Base-by-base conservation (phyloP, 345 rosid genomes). In the Populus davidiana region DNA sequence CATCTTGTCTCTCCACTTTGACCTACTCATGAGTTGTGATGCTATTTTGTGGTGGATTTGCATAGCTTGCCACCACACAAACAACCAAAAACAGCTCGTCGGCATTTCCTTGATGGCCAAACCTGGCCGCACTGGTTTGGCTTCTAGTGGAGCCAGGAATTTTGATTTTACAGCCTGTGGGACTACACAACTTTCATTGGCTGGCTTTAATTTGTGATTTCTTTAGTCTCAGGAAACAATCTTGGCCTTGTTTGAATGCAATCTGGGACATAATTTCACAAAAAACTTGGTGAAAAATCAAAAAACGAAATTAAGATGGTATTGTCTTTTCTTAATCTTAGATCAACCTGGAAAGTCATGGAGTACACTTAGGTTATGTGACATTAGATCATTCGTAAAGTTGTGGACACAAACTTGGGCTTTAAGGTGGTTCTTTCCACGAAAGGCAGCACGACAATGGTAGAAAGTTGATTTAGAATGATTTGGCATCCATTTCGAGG, bases 81-180 rank as follows among this genome's bases (percentile, higher is more conserved):
- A 31, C 77, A 72, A 44, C 73, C 10, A 49, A 67, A 76, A 70
- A 78, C 72, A 14, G 75, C 67, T 71, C 54, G 88, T 74, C 78
- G 70, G 79, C 81, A 72, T 39, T 47, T 71, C 82, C 86, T 69
- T 23, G 69, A 73, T 25, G 84, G 84, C 17, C 83, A 85, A 75
- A 72, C 68, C 71, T 76, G 81, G 79, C 81, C 75, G 23, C 73
- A 62, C 35, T 78, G 77, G 78, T 59, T 86, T 29, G 70, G 77
- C 82, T 69, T 83, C 62, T 78, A 41, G 77, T 72, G 67, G 29
- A 66, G 33, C 47, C 74, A 77, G 59, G 56, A 6, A n/a, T n/a
- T 66, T 63, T 65, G 41, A 61, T 82, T 68, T 82, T 73, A 41
- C 80, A 81, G 79, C 71, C 78, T 70, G 75, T 71, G 64, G 50